Base-by-base conservation (phyloP, 2,329 filamentous ascomycete species). In the Phaeomoniella chlamydospora region DNA sequence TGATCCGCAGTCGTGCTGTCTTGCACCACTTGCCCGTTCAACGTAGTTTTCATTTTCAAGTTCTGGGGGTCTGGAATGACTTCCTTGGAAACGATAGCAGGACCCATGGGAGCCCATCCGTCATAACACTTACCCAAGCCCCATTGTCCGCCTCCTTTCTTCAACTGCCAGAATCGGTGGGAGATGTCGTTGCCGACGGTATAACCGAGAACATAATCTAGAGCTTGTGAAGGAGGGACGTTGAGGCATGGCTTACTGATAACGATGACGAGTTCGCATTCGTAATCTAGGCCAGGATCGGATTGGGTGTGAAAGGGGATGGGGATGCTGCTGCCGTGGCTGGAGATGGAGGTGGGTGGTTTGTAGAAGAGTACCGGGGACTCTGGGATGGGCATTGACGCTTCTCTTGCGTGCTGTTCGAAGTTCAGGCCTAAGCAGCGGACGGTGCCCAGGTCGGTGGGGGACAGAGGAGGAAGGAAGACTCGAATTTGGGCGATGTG, bases 401-500 rank as follows among this genome's bases (percentile, higher is more conserved):
- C 54, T 45, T 63, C 59, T 12, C 43, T 39, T 4, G 57, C 58
- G 37, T 62, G 59, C 43, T 62, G 52, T 22, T 47, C 48, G 44
- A 64, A 64, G 49, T 66, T 67, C 35, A 66, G 54, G 4, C 63
- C 62, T 33, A 66, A 48, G 44, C 62, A 66, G 22, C 62, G 58
- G 34, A 65, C 61, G 14, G 57, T 54, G 19, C 55, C 54, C 4
- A 60, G 51, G 18, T 64, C 54, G 10, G 49, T 39, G 14, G 39
- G 39, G 1, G 48, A 41, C 15, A 64, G 37, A 0, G 61, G 61
- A 2, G 53, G 49, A 13, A 64, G 37, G 45, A 30, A 26, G n/a
- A n/a, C n/a, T 9, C 22, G 22, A 19, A 68, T 55, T 14, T 65
- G 57, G 36, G 65, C 68, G 11, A 77, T 55, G 39, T 75, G 62